phyloP scores from a whole-genome alignment of 2,329 filamentous ascomycete species.

The Penicillium italicum region DNA sequence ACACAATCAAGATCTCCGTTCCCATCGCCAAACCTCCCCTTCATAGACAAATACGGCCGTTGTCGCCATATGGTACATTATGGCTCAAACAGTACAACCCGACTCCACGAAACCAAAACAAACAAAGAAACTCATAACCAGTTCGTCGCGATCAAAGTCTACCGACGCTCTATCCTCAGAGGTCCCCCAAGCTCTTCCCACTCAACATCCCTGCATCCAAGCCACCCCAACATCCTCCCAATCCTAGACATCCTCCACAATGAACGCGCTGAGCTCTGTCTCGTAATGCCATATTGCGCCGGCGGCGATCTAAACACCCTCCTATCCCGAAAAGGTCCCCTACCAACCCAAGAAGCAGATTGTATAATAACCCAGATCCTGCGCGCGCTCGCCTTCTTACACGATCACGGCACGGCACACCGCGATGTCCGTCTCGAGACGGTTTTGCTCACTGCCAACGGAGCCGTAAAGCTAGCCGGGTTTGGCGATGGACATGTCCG shows the following conservation, averaged over 20 bases:
- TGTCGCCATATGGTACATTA: slow-evolving; percentile 30
- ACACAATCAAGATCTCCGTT: background rate
- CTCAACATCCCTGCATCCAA: slow-evolving; percentile 14
- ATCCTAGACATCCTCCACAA: slow-evolving; percentile 29
- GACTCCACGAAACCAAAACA: slow-evolving; percentile 20
- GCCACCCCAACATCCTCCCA: slow-evolving; percentile 30
- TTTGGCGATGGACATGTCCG: slow-evolving; percentile 77
- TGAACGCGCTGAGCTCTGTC: slow-evolving; percentile 27
- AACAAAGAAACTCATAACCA: slow-evolving; percentile 6
- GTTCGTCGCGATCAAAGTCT: slow-evolving; percentile 29
- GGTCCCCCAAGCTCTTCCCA: slow-evolving; percentile 1
- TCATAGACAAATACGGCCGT: slow-evolving; percentile 25
- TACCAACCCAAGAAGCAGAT: slow-evolving; percentile 80
- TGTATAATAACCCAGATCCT: slow-evolving; percentile 74
- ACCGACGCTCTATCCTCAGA: slow-evolving; percentile 20
- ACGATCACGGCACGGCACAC: slow-evolving; percentile 80
- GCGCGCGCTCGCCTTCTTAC: slow-evolving; percentile 57
- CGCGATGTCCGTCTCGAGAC: slow-evolving; percentile 94
- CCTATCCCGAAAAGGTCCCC: slow-evolving; percentile 68
- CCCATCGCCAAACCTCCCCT: slow-evolving; percentile 4
- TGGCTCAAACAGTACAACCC: slow-evolving; percentile 25
- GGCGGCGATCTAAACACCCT: slow-evolving; percentile 83
- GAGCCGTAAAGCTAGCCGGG: slow-evolving; percentile 87
- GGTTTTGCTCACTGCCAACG: slow-evolving; percentile 74
- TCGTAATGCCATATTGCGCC: slow-evolving; percentile 54